Percentiles rank a stretch among this genome's conserved stretches.
These are phyloP conservation scores for Botryotinia convoluta DNA, from an alignment of 2,329 filamentous ascomycete genomes.

Conservation along the genomic window DNA sequence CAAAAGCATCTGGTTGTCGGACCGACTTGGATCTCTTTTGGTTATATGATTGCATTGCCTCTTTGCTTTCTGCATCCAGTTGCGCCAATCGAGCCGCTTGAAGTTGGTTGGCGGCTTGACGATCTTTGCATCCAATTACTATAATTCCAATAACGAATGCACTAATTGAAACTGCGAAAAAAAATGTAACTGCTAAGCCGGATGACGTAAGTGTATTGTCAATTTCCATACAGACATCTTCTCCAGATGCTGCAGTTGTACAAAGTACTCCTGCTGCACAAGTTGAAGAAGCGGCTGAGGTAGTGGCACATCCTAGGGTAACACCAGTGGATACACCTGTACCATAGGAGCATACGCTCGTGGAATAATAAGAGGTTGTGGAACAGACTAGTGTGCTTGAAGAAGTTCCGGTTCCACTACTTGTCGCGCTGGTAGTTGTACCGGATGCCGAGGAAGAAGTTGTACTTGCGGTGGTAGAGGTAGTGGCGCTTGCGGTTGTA, in stretches of 20 bases:
- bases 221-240: neutral
- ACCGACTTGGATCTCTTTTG: neutral
- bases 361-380: conserved; percentile 12
- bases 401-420: neutral
- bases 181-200: conserved; percentile 13
- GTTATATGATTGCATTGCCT: neutral
- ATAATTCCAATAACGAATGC: conserved; percentile 13
- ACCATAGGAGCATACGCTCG: conserved; percentile 15
- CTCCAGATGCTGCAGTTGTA: conserved; percentile 4
- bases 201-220: conserved; percentile 14
- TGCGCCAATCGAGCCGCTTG: neutral
- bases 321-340: conserved; percentile 17
- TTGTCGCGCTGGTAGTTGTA: neutral
- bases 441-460: conserved; percentile 8
- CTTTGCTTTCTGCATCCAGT: conserved; percentile 10
- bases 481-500: neutral
- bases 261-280: conserved; percentile 15
- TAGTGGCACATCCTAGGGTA: conserved; percentile 15
- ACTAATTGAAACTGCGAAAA: conserved; percentile 7
- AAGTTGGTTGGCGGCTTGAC: neutral
- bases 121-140: conserved; percentile 7
- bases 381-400: conserved; percentile 9
- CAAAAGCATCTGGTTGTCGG: neutral
- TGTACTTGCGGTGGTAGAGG: conserved; percentile 2
- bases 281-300: neutral